phyloP scores from a whole-genome alignment of 2,329 filamentous ascomycete species.

The Hymenoscyphus occultus region DNA sequence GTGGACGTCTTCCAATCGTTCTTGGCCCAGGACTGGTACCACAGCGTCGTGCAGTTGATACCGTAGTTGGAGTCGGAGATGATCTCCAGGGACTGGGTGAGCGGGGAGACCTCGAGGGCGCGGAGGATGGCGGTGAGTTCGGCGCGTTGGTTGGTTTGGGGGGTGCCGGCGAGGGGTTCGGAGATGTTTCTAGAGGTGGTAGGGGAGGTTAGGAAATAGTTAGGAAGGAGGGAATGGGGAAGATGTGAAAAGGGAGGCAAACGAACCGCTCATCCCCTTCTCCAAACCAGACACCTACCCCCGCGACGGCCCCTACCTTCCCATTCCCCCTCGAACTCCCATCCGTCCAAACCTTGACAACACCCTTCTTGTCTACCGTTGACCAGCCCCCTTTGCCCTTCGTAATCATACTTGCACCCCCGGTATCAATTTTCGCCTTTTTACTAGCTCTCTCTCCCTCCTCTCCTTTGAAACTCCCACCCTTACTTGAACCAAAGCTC shows the following conservation, averaged over 20 bases:
- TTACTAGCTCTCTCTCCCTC: conserved; percentile 20
- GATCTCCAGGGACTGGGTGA: conserved; percentile 68
- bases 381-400: not conserved
- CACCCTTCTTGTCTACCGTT: conserved; percentile 3
- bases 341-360: conserved; percentile 20
- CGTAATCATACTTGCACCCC: not conserved
- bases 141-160: conserved; percentile 94
- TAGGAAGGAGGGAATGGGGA: not conserved
- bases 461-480: conserved; percentile 32
- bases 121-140: conserved; percentile 86
- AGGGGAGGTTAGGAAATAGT: conserved; percentile 17
- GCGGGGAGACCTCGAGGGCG: conserved; percentile 72
- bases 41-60: conserved; percentile 83
- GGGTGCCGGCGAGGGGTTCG: conserved; percentile 31
- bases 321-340: conserved; percentile 53
- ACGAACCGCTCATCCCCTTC: conserved; percentile 50
- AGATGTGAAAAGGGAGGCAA: conserved; percentile 8
- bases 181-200: conserved; percentile 50
- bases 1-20: conserved; percentile 74
- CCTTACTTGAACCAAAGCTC: conserved; percentile 19
- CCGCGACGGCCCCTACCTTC: conserved; percentile 51
- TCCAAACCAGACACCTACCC: conserved; percentile 64
- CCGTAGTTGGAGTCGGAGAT: conserved; percentile 87
- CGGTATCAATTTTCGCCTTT: conserved; percentile 19
- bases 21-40: conserved; percentile 73